These are phyloP conservation scores for Coemansia sp. DNA, from an alignment of 192 early-diverging fungal genomes.

Conservation along the genomic window DNA sequence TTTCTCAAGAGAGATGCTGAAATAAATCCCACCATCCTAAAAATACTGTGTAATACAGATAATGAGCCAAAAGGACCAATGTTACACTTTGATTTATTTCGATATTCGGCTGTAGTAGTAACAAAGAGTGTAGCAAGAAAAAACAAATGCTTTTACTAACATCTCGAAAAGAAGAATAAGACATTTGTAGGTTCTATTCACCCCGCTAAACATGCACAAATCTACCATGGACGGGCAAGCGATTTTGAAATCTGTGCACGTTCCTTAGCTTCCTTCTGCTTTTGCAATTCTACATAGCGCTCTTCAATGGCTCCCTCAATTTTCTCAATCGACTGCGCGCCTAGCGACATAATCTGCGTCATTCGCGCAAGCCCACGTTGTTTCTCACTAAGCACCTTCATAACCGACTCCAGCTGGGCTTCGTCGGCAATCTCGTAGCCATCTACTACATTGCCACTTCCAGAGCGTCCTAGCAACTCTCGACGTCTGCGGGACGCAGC, in stretches of 20 bases:
- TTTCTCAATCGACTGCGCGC: constrained; percentile 54
- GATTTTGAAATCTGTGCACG: constrained; percentile 35
- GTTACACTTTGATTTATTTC: no score
- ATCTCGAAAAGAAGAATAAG: no score
- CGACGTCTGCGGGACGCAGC: constrained; percentile 50
- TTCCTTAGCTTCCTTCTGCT: constrained; percentile 44
- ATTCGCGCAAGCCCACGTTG: constrained; percentile 69
- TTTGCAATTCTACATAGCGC: constrained; percentile 37
- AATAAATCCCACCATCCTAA: no score
- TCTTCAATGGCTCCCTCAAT: constrained; percentile 45
- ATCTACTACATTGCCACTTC: constrained; percentile 18
- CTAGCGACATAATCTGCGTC: constrained; percentile 66
- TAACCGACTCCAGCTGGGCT: constrained; percentile 59
- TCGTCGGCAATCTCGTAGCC: constrained; percentile 63
- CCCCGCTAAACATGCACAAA: not conserved
- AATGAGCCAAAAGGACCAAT: no score
- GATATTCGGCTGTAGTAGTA: no score
- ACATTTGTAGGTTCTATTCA: not conserved
- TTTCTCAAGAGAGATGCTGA: no score
- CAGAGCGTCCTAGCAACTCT: constrained; percentile 33
- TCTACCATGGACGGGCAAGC: constrained; percentile 38
- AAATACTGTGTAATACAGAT: no score
- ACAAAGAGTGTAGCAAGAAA: no score
- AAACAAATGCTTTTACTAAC: no score
- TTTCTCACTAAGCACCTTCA: constrained; percentile 60